Evolutionary conservation across 495 filamentous ascomycete species (phyloP).

Genomic region (Hyphodiscus hymeniophilus): DNA sequence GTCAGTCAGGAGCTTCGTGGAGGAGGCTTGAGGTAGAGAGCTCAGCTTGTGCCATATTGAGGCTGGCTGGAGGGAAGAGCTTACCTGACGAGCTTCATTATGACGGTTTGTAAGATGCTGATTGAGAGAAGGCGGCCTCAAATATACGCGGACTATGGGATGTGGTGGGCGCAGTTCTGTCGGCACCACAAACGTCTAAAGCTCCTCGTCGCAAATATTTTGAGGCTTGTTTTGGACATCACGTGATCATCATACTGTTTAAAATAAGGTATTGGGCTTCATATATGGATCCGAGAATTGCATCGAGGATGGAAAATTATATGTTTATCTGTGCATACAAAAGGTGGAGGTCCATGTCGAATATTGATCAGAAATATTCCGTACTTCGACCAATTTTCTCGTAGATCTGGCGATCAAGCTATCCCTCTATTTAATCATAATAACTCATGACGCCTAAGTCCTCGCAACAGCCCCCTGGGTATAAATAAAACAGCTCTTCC

Average conservation of each 20-base stretch:
- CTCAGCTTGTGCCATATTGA: slow-evolving; percentile 22
- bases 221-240: no score
- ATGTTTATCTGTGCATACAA: no score
- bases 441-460: not conserved
- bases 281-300: no score
- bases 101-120: slow-evolving; percentile 21
- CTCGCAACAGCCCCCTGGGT: slow-evolving; percentile 2
- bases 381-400: no score
- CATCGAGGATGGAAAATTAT: no score
- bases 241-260: no score
- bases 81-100: slow-evolving; percentile 98
- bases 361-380: no score
- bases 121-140: not conserved
- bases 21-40: slow-evolving; percentile 19
- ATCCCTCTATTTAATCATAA: not conserved
- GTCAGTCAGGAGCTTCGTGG: slow-evolving; percentile 30
- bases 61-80: slow-evolving; percentile 24
- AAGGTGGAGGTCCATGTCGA: no score
- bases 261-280: no score
- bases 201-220: slow-evolving; percentile 10
- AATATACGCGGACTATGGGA: not conserved
- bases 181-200: slow-evolving; percentile 6
- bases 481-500: slow-evolving; percentile 2
- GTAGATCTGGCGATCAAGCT: no score
- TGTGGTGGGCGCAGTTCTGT: not conserved